Conservation (phyloP, 495 filamentous ascomycete genomes). For the Penicillium pancosmium region DNA sequence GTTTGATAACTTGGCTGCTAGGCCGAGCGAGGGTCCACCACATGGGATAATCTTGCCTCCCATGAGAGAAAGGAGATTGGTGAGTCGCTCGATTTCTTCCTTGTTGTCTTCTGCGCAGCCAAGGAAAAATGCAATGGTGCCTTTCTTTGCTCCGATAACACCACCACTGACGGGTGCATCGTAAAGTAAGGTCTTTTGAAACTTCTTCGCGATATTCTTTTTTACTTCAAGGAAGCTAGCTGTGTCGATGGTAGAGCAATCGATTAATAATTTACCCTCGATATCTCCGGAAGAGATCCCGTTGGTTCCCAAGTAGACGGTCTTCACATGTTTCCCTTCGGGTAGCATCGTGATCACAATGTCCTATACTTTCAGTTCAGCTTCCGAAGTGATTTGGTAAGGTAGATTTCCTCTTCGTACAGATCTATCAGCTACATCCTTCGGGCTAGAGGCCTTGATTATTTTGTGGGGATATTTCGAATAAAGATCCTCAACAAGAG, state of each 20-base stretch:
- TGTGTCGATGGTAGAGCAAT: constrained; percentile 51
- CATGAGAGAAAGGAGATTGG: constrained; percentile 15
- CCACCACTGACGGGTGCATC: constrained; percentile 51
- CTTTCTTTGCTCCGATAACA: constrained; percentile 48
- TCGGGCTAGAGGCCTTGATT: constrained; percentile 28
- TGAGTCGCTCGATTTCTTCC: constrained; percentile 16
- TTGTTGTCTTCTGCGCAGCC: constrained; percentile 39
- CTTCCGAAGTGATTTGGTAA: background rate
- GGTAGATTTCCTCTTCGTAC: constrained; percentile 25
- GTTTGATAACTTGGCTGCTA: constrained; percentile 58
- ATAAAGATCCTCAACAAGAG: constrained; percentile 36
- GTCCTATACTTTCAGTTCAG: constrained; percentile 43
- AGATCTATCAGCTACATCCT: constrained; percentile 45
- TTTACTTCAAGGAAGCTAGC: constrained; percentile 41
- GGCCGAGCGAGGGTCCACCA: constrained; percentile 50
- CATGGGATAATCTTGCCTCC: constrained; percentile 52
- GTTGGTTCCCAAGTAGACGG: constrained; percentile 49
- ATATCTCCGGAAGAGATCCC: constrained; percentile 38
- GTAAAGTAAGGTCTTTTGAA: constrained; percentile 37
- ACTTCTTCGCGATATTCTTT: constrained; percentile 23
- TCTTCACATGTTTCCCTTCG: constrained; percentile 64
- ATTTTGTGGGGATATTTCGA: constrained; percentile 30
- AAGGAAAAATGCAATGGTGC: constrained; percentile 52
- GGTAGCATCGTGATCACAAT: constrained; percentile 68
- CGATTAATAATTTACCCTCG: constrained; percentile 37